Evolutionary conservation across 2,329 filamentous ascomycete genomes (phyloP).

Genomic region (Phialophora expanda): DNA sequence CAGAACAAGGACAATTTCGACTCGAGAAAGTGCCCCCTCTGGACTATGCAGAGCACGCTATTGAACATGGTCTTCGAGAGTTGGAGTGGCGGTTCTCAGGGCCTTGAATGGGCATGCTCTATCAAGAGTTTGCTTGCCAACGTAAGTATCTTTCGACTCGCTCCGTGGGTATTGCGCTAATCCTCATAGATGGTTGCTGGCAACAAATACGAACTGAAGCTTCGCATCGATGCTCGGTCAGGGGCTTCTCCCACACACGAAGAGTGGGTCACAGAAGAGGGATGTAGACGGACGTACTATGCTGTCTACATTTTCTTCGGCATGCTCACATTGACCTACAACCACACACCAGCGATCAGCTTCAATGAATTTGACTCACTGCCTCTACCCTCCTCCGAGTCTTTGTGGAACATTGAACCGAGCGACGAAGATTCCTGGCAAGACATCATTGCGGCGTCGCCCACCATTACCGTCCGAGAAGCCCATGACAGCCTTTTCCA

Average conservation of each 20-base stretch:
- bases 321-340: conserved; percentile 91
- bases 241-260: conserved; percentile 75
- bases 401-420: conserved; percentile 85
- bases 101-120: conserved; percentile 96
- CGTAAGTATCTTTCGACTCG: conserved; percentile 44
- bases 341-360: conserved; percentile 95
- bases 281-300: conserved; percentile 94
- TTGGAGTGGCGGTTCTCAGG: conserved; percentile 98
- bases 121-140: conserved; percentile 98
- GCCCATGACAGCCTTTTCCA: conserved; percentile 96
- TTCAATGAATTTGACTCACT: conserved; percentile 98
- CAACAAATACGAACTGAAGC: conserved; percentile 93
- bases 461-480: conserved; percentile 84
- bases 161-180: neutral
- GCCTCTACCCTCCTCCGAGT: conserved; percentile 90
- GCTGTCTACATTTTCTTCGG: conserved; percentile 99
- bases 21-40: conserved; percentile 93
- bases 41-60: conserved; percentile 97
- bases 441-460: conserved; percentile 73
- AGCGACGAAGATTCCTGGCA: conserved; percentile 82
- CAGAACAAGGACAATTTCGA: conserved; percentile 99
- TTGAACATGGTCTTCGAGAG: conserved; percentile 99
- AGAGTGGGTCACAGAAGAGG: conserved; percentile 97
- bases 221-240: conserved; percentile 85
- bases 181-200: conserved; percentile 82